Evolutionary conservation across 108 stramenopile genomes (phyloP).

Genomic region (Cyclotella cryptica): DNA sequence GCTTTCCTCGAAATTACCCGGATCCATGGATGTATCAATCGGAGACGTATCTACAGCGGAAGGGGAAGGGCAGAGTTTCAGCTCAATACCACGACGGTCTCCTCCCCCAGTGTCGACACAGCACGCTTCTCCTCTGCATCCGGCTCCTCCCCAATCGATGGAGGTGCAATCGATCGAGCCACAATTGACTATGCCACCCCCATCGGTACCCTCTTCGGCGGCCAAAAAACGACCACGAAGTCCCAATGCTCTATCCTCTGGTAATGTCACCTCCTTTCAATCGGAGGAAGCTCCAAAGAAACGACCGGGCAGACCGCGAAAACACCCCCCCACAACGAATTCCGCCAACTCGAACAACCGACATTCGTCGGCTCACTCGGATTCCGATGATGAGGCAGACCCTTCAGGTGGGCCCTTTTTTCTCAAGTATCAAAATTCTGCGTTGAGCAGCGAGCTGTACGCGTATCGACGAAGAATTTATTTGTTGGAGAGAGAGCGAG

Average conservation of each 20-base stretch:
- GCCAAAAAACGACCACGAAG: constrained; percentile 52
- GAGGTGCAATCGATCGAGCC: too few relatives aligned
- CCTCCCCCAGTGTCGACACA: constrained; percentile 4
- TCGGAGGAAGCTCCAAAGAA: neutral
- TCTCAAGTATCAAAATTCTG: constrained; percentile 80
- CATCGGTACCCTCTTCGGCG: too few relatives aligned
- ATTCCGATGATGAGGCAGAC: constrained; percentile 65
- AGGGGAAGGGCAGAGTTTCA: constrained; percentile 29
- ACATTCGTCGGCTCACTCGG: neutral
- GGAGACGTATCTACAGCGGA: too few relatives aligned
- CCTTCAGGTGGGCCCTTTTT: constrained; percentile 64
- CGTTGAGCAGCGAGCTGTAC: constrained; percentile 75
- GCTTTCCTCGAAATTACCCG: too few relatives aligned
- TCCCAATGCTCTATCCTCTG: constrained; percentile 16
- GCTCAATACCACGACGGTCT: neutral
- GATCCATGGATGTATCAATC: too few relatives aligned
- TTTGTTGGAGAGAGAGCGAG: constrained; percentile 72
- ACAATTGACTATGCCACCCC: too few relatives aligned
- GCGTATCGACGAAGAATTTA: constrained; percentile 60
- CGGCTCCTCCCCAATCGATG: neutral
- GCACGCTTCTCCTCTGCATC: constrained; percentile 14
- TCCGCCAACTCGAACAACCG: neutral
- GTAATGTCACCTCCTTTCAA: constrained; percentile 5
- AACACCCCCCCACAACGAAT: constrained; percentile 7
- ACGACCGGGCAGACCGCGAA: constrained; percentile 22